Percentiles rank a stretch among this genome's conserved stretches.
phyloP scores from a whole-genome alignment of 1,284 basidiomycete species.

The Microbotryum lychnidis-dioicae region DNA sequence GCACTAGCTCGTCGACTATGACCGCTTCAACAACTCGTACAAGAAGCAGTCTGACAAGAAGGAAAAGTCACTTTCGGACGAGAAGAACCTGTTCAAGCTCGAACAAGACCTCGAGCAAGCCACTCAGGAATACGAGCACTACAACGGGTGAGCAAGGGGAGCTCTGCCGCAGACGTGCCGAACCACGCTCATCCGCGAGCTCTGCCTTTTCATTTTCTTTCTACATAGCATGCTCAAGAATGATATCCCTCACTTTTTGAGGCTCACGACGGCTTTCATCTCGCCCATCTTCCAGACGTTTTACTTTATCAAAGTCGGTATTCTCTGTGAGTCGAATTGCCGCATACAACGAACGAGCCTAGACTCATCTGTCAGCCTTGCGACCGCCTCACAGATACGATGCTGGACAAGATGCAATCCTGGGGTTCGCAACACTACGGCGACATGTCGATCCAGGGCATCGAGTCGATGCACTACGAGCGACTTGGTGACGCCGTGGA shows the following conservation, averaged over 20 bases:
- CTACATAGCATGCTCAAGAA: conserved; percentile 61
- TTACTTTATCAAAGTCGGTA: conserved; percentile 52
- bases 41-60: conserved; percentile 96
- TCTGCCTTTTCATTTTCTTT: too few species aligned
- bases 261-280: conserved; percentile 78
- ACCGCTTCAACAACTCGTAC: conserved; percentile 90
- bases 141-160: conserved; percentile 54
- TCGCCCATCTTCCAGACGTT: conserved; percentile 95
- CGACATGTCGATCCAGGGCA: conserved; percentile 10
- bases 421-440: conserved; percentile 22
- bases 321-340: conserved; percentile 18
- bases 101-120: conserved; percentile 98
- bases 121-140: conserved; percentile 91
- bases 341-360: neutral
- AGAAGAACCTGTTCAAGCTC: conserved; percentile 74
- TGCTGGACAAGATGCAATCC: conserved; percentile 29
- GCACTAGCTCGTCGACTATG: conserved; percentile 75
- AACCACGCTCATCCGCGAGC: too few species aligned
- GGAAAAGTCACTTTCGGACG: conserved; percentile 83
- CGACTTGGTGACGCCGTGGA: conserved; percentile 23
- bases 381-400: conserved; percentile 17
- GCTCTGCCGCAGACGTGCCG: neutral
- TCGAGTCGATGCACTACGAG: conserved; percentile 29
- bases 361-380: too few species aligned
- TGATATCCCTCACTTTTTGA: conserved; percentile 87